Evolutionary conservation across 2,329 filamentous ascomycete genomes (phyloP), one percentile per base, ranked within the genome.

Genomic region (Nemania sp.): DNA sequence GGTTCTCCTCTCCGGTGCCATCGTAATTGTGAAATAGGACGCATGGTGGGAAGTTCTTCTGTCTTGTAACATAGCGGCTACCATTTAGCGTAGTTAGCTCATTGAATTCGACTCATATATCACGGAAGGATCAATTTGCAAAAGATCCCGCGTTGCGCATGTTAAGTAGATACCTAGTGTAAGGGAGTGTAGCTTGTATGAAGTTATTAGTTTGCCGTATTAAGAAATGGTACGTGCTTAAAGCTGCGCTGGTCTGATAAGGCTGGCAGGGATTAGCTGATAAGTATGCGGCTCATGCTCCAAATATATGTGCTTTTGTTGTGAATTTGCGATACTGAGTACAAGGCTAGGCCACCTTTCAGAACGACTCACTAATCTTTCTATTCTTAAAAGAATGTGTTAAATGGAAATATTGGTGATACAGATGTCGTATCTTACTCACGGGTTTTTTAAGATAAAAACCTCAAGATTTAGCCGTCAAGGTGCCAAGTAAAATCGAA

Each of bases 301-400:
- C 13, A 25, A 32, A 51, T 25, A 40, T 7, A 17, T 35, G 60
- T 67, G 66, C 57, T 5, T 21, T 17, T 3, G 20, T 57, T 15
- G 67, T 71, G 68, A 71, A 67, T 68, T 60, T 65, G 65, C 68
- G 69, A 11, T 71, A 71, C 15, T 15, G 40, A 61, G 40, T 71
- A 52, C 63, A 63, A 63, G 3, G 43, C 20, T 6, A 3, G 5
- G 11, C 17, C 51, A 5, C 1, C 11, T 59, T 47, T 7, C 15
- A 13, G 25, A 47, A 9, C 10, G 45, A 11, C 15, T 34, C 48
- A 13, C 25, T 25, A 12, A 29, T 29, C 4, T 15, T 11, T 25
- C 6, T 2, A 34, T 2, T 1, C 25, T 9, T 11, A 5, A 47
- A 13, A 5, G 9, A 17, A 13, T 25, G 2, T 39, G 45, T 13